Base-by-base conservation (phyloP, 768 basidiomycete genomes). In the Kwoniella dejecticola region DNA sequence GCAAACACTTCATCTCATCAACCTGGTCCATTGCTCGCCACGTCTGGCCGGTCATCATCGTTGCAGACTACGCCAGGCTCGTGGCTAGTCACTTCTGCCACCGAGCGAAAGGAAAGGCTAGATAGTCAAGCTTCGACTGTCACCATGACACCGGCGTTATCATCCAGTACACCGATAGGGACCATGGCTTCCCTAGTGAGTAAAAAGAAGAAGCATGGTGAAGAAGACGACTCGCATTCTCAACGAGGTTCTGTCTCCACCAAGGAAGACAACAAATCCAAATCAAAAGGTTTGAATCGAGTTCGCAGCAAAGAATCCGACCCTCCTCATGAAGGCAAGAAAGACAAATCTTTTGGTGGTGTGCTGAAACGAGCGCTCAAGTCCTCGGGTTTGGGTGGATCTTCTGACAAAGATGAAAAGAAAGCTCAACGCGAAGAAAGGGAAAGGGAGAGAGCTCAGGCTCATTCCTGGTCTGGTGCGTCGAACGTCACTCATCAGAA, bases 331-430 rank as follows among this genome's bases (percentile, higher is more conserved):
- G 64, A 66, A 42, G 63, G 59, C 23, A 71, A 74, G 62, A 69
- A 67, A 47, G 66, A 72, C 30, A 69, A 64, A 33, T 40, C 47
- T 3, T 49, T 77, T 12, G 72, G 73, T 8, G 63, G 69, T 30
- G 70, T 68, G 29, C 66, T 79, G 52, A 79, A 76, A 62, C 58
- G 72, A 17, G 63, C 67, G 2, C 61, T 76, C 44, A 74, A 69
- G 31, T 36, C 38, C 24, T 49, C 52, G 5, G 52, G 44, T 17
- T 40, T 65, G 1, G 56, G 56, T 27, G 36, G 42, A 36, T 46
- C 44, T 3, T 44, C 58, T 4, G 31, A 48, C 2, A 42, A 24
- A 26, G 72, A 74, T 24, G 74, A 75, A 55, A 66, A 66, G 41
- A 66, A 66, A 40, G 60, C 52, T 29, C 62, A 60, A 45, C 60